Evolutionary conservation across 805 yeast genomes (phyloP).

Genomic region (Candida xyloterini): DNA sequence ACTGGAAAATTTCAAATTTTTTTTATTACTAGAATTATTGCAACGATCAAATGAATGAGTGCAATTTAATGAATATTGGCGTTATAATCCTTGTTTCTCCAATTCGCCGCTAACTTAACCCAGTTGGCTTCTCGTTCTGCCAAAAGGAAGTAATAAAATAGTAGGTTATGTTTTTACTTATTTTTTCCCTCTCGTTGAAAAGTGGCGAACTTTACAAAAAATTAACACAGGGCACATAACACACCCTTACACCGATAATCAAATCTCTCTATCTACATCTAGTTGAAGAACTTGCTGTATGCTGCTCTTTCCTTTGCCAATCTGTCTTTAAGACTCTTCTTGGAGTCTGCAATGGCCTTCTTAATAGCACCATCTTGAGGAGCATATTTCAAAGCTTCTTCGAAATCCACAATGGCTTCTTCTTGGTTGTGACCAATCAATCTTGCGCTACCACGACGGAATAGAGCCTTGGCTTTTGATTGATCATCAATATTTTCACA

Average conservation of each 20-base stretch:
- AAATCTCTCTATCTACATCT: slow-evolving; percentile 1
- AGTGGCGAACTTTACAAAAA: slow-evolving; percentile 20
- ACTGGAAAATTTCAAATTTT: slow-evolving; percentile 8
- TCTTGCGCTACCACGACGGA: slow-evolving; percentile 80
- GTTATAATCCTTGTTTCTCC: slow-evolving; percentile 11
- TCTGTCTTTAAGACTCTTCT: slow-evolving; percentile 47
- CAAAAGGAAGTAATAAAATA: slow-evolving; percentile 10
- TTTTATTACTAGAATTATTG: slow-evolving; percentile 16
- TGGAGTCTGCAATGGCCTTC: slow-evolving; percentile 61
- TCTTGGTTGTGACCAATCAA: slow-evolving; percentile 63
- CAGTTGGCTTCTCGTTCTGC: slow-evolving; percentile 14
- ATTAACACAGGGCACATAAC: slow-evolving; percentile 7
- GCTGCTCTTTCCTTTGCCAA: slow-evolving; percentile 71
- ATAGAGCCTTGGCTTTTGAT: slow-evolving; percentile 79
- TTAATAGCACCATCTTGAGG: slow-evolving; percentile 73
- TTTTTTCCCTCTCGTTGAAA: slow-evolving; percentile 16
- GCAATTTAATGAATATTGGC: slow-evolving; percentile 18
- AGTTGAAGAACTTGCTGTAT: slow-evolving; percentile 62
- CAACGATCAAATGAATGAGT: slow-evolving; percentile 34
- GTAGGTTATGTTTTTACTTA: slow-evolving; percentile 14
- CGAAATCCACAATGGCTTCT: slow-evolving; percentile 62
- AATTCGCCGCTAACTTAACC: slow-evolving; percentile 15
- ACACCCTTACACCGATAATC: slow-evolving; percentile 4
- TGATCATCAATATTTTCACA: slow-evolving; percentile 57
- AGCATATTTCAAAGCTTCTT: slow-evolving; percentile 58